Conservation (phyloP, 164 flowering plant genomes). For the Dillenia turbinata region DNA sequence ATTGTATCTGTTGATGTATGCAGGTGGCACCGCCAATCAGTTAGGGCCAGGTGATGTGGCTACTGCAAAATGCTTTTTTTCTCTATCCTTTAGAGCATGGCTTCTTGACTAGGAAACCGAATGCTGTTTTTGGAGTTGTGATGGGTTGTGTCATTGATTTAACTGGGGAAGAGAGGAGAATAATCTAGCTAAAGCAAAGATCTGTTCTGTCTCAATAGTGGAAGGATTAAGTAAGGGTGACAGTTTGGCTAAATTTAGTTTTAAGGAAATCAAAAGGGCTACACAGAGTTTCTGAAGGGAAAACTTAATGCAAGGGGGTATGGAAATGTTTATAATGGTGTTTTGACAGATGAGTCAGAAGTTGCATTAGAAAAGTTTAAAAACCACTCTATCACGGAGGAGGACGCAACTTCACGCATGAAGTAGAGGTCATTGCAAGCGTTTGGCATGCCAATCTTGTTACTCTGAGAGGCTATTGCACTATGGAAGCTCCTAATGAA, state of each 20-base stretch:
- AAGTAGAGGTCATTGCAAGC: slow-evolving; percentile 53
- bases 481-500: slow-evolving; percentile 33
- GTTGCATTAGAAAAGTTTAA: slow-evolving; percentile 87
- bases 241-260: slow-evolving; percentile 40
- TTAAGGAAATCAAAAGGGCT: slow-evolving; percentile 69
- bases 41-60: slow-evolving; percentile 39
- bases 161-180: slow-evolving; percentile 11
- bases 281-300: slow-evolving; percentile 66
- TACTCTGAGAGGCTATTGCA: slow-evolving; percentile 42
- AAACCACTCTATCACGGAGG: slow-evolving; percentile 75
- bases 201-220: slow-evolving; percentile 25
- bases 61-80: slow-evolving; percentile 39
- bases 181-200: slow-evolving; percentile 11
- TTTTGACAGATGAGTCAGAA: slow-evolving; percentile 59
- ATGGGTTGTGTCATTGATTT: slow-evolving; percentile 25
- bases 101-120: slow-evolving; percentile 9
- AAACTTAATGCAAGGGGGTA: slow-evolving; percentile 77
- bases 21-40: slow-evolving; percentile 31
- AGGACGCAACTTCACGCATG: slow-evolving; percentile 61
- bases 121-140: slow-evolving; percentile 25
- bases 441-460: slow-evolving; percentile 48
- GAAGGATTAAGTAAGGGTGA: slow-evolving; percentile 54
- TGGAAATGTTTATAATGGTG: slow-evolving; percentile 84
- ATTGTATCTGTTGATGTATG: slow-evolving; percentile 35
- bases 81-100: slow-evolving; percentile 15